A percentile compares a stretch with the other conserved stretches of the same genome.
phyloP scores from a whole-genome alignment of 2,329 filamentous ascomycete genomes.

The Chalara sp. region DNA sequence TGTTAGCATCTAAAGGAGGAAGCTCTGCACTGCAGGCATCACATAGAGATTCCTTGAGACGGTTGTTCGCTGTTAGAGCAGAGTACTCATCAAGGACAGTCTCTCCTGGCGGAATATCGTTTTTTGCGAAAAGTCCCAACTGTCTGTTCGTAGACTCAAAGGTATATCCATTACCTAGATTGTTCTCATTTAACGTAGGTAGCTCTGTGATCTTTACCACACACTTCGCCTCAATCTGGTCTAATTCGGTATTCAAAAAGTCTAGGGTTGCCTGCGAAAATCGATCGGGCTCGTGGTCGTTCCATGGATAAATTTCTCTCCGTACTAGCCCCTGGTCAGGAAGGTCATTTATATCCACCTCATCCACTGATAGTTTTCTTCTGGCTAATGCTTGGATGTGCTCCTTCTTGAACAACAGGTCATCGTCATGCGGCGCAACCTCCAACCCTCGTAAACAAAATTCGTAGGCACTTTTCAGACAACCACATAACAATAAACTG shows the following conservation, averaged over 20 bases:
- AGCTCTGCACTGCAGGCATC: conserved; percentile 79
- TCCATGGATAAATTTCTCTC: conserved; percentile 65
- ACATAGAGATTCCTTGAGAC: conserved; percentile 78
- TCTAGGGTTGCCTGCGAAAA: conserved; percentile 62
- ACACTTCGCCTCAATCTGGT: conserved; percentile 69
- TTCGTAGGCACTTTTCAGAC: conserved; percentile 58
- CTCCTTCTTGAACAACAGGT: conserved; percentile 46
- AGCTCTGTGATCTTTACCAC: conserved; percentile 71
- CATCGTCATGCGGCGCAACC: conserved; percentile 45
- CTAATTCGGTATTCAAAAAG: conserved; percentile 65
- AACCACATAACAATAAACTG: conserved; percentile 57
- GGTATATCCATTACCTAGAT: conserved; percentile 41
- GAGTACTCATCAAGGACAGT: conserved; percentile 76
- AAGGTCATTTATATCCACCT: conserved; percentile 45
- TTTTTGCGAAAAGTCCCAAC: conserved; percentile 82
- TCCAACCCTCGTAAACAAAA: conserved; percentile 59
- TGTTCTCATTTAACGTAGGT: conserved; percentile 55
- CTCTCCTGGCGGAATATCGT: conserved; percentile 72
- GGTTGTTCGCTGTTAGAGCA: conserved; percentile 81
- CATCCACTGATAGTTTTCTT: conserved; percentile 37
- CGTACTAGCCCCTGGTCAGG: conserved; percentile 67
- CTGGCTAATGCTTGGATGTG: conserved; percentile 48
- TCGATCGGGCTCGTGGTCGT: conserved; percentile 60
- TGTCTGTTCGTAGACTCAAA: conserved; percentile 60
- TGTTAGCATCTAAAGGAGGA: conserved; percentile 46